Evolutionary conservation across 2,329 filamentous ascomycete genomes (phyloP).

Genomic region (Apiospora kogelbergensis): DNA sequence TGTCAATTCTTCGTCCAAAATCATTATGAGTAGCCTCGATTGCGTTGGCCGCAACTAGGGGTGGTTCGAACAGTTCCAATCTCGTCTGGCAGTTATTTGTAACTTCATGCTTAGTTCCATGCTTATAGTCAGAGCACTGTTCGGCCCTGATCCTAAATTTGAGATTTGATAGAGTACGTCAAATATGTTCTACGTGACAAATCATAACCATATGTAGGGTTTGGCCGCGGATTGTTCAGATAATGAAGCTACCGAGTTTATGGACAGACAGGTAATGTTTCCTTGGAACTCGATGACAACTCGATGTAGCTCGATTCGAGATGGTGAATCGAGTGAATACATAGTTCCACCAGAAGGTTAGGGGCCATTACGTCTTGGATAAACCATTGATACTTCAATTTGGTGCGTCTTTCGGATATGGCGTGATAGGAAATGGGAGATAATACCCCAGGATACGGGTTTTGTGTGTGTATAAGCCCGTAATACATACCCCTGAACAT

Average conservation of each 20-base stretch:
- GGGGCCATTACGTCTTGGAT: not conserved
- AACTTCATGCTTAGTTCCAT: not conserved
- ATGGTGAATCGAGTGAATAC: no score
- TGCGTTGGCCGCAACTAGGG: not conserved
- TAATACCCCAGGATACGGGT: not conserved
- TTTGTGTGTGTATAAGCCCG: not conserved
- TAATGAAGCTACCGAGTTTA: not conserved
- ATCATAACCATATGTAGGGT: not conserved
- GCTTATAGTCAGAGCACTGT: not conserved
- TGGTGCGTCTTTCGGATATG: not conserved
- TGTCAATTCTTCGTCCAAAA: not conserved
- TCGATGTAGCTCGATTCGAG: not conserved
- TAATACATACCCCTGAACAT: no score
- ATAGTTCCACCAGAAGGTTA: not conserved
- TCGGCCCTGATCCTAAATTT: not conserved
- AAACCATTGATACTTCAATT: not conserved
- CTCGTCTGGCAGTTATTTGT: not conserved
- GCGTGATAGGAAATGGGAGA: not conserved
- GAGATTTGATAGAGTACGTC: not conserved
- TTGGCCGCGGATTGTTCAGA: not conserved
- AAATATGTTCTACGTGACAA: not conserved
- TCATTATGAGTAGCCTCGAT: not conserved
- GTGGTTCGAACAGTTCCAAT: not conserved
- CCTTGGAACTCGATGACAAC: not conserved
- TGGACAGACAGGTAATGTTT: not conserved